Conservation (phyloP, 2,329 filamentous ascomycete species). For the Pleomassaria siparia region DNA sequence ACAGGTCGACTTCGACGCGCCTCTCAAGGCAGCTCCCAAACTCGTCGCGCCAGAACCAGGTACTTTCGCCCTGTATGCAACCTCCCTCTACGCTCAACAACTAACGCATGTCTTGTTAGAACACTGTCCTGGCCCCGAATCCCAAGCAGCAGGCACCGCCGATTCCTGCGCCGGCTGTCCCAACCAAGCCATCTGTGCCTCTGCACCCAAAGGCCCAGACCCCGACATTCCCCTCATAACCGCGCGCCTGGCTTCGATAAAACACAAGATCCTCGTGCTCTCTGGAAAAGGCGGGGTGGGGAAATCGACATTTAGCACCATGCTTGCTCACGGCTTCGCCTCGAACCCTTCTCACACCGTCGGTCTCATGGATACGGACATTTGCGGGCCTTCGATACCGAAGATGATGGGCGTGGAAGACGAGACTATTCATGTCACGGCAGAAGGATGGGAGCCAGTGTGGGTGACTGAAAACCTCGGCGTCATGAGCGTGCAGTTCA, state of each 20-base stretch:
- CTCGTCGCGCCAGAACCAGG: constrained; percentile 90
- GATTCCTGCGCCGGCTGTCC: constrained; percentile 94
- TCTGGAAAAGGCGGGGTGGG: constrained; percentile 96
- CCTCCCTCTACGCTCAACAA: constrained; percentile 71
- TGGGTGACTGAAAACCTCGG: constrained; percentile 94
- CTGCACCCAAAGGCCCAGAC: constrained; percentile 91
- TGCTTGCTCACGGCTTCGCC: constrained; percentile 88
- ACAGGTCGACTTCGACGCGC: constrained; percentile 71
- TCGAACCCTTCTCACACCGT: constrained; percentile 76
- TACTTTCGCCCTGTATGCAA: constrained; percentile 37
- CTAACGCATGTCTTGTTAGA: constrained; percentile 50
- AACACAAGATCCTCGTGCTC: constrained; percentile 90
- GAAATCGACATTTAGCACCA: constrained; percentile 88
- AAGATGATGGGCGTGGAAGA: constrained; percentile 98
- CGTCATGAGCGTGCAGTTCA: constrained; percentile 98
- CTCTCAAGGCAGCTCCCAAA: constrained; percentile 75
- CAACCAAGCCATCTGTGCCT: constrained; percentile 93
- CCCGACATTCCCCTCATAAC: constrained; percentile 90
- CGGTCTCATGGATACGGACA: constrained; percentile 97
- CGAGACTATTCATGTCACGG: constrained; percentile 90
- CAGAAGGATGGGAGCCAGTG: constrained; percentile 88
- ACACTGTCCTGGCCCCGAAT: constrained; percentile 91
- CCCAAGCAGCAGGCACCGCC: constrained; percentile 63
- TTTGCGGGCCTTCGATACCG: constrained; percentile 92
- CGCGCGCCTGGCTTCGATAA: constrained; percentile 74